phyloP scores from a whole-genome alignment of 2,329 filamentous ascomycete genomes.

The Simplicillium sp. region DNA sequence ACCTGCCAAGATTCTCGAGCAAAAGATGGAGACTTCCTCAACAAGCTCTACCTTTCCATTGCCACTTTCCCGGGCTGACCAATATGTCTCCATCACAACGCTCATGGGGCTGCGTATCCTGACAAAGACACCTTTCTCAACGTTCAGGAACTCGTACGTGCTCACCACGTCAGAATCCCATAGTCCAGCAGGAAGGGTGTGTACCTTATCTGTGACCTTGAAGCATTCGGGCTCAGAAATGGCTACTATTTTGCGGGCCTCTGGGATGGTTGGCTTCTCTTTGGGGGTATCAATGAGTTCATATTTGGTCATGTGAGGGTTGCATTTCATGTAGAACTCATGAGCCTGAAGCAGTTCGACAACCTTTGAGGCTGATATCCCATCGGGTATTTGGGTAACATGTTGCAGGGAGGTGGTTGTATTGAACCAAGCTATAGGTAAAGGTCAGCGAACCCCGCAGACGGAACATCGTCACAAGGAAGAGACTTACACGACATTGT shows the following conservation, averaged over 20 bases:
- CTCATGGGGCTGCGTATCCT: constrained; percentile 40
- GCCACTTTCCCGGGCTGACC: constrained; percentile 27
- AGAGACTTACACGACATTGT: too few relatives aligned
- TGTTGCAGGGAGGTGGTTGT: constrained; percentile 32
- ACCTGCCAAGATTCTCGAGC: constrained; percentile 37
- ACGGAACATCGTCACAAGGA: too few relatives aligned
- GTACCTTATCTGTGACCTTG: constrained; percentile 38
- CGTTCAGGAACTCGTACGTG: constrained; percentile 42
- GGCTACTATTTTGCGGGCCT: constrained; percentile 14
- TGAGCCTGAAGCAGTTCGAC: constrained; percentile 40
- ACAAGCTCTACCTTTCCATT: constrained; percentile 30
- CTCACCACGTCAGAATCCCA: constrained; percentile 46
- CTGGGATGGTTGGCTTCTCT: constrained; percentile 18
- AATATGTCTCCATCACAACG: constrained; percentile 43
- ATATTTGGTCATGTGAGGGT: constrained; percentile 40
- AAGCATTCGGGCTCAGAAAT: constrained; percentile 27
- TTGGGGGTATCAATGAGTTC: constrained; percentile 21
- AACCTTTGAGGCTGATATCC: constrained; percentile 22
- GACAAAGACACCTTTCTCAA: constrained; percentile 40
- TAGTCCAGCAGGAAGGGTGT: constrained; percentile 42
- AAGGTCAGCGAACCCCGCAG: too few relatives aligned
- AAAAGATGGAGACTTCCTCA: constrained; percentile 40
- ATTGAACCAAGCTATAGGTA: constrained; percentile 27
- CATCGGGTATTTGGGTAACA: constrained; percentile 30
- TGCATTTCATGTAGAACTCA: constrained; percentile 39